A percentile compares a stretch with the other conserved stretches of the same genome.
Conservation (phyloP, 208 protist species). For the Phytomonas francai region DNA sequence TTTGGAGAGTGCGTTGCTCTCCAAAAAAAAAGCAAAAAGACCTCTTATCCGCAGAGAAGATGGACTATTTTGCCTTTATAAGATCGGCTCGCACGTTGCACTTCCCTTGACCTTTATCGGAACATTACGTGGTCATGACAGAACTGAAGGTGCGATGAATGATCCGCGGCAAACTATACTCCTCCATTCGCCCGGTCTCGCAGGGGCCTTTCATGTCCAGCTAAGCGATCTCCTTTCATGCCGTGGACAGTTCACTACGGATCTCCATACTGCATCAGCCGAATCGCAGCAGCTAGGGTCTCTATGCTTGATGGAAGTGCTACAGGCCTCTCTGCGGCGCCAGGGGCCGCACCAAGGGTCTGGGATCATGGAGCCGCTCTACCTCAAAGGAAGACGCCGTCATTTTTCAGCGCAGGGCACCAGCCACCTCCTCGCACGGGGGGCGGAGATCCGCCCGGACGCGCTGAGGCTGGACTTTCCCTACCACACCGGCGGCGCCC, state of each 20-base stretch:
- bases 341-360: not conserved
- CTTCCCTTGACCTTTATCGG: not conserved
- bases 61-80: not conserved
- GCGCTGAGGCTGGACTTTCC: constrained; percentile 63
- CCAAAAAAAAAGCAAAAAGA: not conserved
- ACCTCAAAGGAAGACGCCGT: constrained; percentile 36
- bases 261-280: not conserved
- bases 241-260: constrained; percentile 21
- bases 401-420: constrained; percentile 47
- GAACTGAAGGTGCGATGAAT: not conserved
- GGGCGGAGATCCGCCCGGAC: constrained; percentile 30
- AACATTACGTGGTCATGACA: constrained; percentile 11
- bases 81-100: not conserved
- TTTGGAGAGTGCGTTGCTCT: not conserved
- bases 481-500: constrained; percentile 66
- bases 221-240: constrained; percentile 22
- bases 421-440: constrained; percentile 27
- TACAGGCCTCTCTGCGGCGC: constrained; percentile 16
- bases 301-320: constrained; percentile 49
- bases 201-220: constrained; percentile 55
- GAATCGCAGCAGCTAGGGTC: constrained; percentile 20
- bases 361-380: constrained; percentile 36
- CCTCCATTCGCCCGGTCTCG: constrained; percentile 60
- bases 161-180: constrained; percentile 22
- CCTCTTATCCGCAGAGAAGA: not conserved